Conservation (phyloP, 2,329 filamentous ascomycete species). For the Alternaria sp. region DNA sequence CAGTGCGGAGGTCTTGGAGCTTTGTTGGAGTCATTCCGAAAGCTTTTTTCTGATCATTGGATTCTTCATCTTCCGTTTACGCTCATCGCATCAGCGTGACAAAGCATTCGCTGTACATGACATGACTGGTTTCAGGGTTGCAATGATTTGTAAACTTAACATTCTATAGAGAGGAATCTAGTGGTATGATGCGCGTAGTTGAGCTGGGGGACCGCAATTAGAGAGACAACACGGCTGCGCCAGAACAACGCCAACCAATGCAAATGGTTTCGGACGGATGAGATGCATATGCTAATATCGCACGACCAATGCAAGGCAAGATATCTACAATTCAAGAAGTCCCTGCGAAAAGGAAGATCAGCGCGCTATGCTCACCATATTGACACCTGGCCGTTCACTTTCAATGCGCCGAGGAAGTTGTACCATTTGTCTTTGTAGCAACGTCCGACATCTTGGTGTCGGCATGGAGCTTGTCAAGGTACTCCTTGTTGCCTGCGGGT, state of each 20-base stretch:
- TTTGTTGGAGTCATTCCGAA: neutral
- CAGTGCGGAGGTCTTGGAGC: neutral
- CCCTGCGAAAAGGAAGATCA: constrained; percentile 9
- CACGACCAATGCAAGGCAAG: constrained; percentile 5
- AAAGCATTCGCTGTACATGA: neutral
- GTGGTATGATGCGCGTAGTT: neutral
- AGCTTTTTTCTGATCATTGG: neutral
- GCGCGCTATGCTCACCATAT: constrained; percentile 1
- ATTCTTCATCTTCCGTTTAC: neutral
- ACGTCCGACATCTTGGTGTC: constrained; percentile 48
- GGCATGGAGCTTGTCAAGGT: constrained; percentile 46
- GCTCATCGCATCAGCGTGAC: neutral
- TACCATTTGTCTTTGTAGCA: constrained; percentile 41
- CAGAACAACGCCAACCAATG: constrained; percentile 18
- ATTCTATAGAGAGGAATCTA: constrained; percentile 12
- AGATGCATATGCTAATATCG: constrained; percentile 9
- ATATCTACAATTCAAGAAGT: constrained; percentile 7
- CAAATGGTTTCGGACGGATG: constrained; percentile 1
- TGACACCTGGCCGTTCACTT: neutral
- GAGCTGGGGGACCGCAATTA: constrained; percentile 2
- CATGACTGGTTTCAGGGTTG: neutral
- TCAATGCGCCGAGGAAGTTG: constrained; percentile 8
- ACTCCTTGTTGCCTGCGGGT: constrained; percentile 52
- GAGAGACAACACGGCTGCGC: constrained; percentile 9
- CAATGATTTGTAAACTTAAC: neutral